Base-by-base conservation (phyloP, 192 early-diverging fungal species). In the Podila epicladia region DNA sequence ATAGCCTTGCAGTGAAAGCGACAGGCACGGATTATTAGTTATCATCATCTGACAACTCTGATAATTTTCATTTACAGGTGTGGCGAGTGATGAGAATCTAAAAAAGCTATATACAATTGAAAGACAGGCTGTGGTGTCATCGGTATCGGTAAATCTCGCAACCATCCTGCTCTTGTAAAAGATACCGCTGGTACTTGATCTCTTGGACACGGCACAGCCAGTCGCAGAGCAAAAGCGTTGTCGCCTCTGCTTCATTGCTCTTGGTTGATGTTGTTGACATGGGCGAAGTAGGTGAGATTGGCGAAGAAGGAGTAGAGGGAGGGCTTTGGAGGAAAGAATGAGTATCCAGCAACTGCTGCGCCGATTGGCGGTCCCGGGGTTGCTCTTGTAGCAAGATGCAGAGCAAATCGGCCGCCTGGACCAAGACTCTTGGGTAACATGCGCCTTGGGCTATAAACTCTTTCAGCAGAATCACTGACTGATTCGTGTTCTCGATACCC, bases 111-210 rank as follows among this genome's bases (percentile, higher is more conserved):
- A 12, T 12, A 41, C 38, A 41, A 41, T 12, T 41, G 11, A 53
- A 53, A 22, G 51, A 53, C 4, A 8, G 51, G 22, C 8, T 53
- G 2, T 22, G 51, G 20, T 45, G 48, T 57, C 68, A 80, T 4
- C 77, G 77, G 67, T 80, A 80, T 4, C 77, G 77, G 45, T 73
- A 72, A 57, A 73, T 80, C 58, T 80, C 77, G 62, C 70, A 80
- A 4, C 71, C 77, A 9, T 31, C 48, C 67, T 80, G 64, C 4
- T 72, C 77, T 13, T 80, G 62, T 13, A 69, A 33, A 9, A 80
- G 62, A 33, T 69, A 80, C 32, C 72, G 72, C 33, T 80, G 77
- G 62, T 80, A 80, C 62, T 80, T 80, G 67, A 80, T 80, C 66
- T 80, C 77, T 45, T 80, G 77, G 6, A 80, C 71, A 19, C 77